Conservation (phyloP, 1,139 yeast genomes). For the Suhomyces bolitotheri region DNA sequence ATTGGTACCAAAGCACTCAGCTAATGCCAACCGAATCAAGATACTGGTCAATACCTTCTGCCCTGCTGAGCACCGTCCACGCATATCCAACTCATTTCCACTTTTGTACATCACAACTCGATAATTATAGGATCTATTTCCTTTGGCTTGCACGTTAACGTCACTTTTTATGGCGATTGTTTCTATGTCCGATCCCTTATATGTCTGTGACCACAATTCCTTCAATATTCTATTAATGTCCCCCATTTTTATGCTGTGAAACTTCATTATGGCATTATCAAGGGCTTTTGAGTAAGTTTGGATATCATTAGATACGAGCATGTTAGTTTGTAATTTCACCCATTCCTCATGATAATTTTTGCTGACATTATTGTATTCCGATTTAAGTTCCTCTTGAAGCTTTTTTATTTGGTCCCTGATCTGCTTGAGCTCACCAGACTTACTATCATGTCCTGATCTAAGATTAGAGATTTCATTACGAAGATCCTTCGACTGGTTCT, state of each 20-base stretch:
- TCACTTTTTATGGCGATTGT: conserved; percentile 86
- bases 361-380: conserved; percentile 73
- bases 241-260: conserved; percentile 87
- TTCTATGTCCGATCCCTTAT: conserved; percentile 94
- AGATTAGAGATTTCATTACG: conserved; percentile 57
- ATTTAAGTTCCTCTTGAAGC: conserved; percentile 56
- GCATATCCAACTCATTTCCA: conserved; percentile 91
- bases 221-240: conserved; percentile 86
- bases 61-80: conserved; percentile 98
- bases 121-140: conserved; percentile 80
- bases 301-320: conserved; percentile 81
- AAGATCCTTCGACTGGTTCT: conserved; percentile 54
- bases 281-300: conserved; percentile 80
- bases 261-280: conserved; percentile 92
- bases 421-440: conserved; percentile 83
- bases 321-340: conserved; percentile 73
- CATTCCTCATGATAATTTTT: conserved; percentile 66
- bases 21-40: conserved; percentile 84
- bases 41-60: conserved; percentile 94
- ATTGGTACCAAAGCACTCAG: conserved; percentile 93
- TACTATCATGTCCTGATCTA: conserved; percentile 72
- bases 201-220: conserved; percentile 91
- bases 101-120: conserved; percentile 95
- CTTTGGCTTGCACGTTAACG: conserved; percentile 56
- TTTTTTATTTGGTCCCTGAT: conserved; percentile 68